These are phyloP conservation scores for Raffaelea arxii DNA, from an alignment of 2,329 filamentous ascomycete species.

Conservation along the genomic window DNA sequence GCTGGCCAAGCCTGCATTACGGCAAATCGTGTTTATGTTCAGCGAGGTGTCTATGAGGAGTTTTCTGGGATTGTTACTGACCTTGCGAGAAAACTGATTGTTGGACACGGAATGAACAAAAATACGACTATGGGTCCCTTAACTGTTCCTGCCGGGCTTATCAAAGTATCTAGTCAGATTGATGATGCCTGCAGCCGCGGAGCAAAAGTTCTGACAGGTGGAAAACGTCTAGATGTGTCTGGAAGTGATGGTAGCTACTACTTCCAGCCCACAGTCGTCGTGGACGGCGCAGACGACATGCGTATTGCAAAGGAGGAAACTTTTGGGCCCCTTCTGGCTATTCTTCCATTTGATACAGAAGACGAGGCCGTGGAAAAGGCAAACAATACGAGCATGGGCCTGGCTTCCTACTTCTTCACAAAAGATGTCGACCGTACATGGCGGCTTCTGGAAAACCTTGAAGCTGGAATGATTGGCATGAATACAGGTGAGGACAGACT, in stretches of 20 bases:
- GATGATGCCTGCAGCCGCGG: neutral
- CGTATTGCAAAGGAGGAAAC: conserved; percentile 41
- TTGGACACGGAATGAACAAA: conserved; percentile 51
- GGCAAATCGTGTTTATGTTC: conserved; percentile 55
- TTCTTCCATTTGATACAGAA: conserved; percentile 46
- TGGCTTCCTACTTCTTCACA: conserved; percentile 29
- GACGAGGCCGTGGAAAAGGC: conserved; percentile 43
- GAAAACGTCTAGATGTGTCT: conserved; percentile 26
- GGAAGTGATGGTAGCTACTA: conserved; percentile 47
- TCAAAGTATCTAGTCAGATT: conserved; percentile 30
- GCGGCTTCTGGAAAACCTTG: conserved; percentile 48
- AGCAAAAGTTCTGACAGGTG: neutral
- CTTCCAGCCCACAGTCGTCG: conserved; percentile 51
- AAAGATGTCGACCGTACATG: conserved; percentile 44
- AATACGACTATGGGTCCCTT: conserved; percentile 50
- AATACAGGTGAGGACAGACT: no score
- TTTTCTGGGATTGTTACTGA: conserved; percentile 21
- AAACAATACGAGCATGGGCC: conserved; percentile 49
- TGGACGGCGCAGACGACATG: conserved; percentile 37
- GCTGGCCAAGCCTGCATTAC: conserved; percentile 57
- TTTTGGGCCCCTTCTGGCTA: conserved; percentile 47
- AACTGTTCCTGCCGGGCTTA: conserved; percentile 43
- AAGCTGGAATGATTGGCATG: conserved; percentile 41
- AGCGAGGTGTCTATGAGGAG: conserved; percentile 34
- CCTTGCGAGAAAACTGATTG: conserved; percentile 35